Percentiles rank a stretch among this genome's conserved stretches.
Evolutionary conservation across 2,329 filamentous ascomycete species (phyloP).

Genomic region (Epichloe brachyelytri): DNA sequence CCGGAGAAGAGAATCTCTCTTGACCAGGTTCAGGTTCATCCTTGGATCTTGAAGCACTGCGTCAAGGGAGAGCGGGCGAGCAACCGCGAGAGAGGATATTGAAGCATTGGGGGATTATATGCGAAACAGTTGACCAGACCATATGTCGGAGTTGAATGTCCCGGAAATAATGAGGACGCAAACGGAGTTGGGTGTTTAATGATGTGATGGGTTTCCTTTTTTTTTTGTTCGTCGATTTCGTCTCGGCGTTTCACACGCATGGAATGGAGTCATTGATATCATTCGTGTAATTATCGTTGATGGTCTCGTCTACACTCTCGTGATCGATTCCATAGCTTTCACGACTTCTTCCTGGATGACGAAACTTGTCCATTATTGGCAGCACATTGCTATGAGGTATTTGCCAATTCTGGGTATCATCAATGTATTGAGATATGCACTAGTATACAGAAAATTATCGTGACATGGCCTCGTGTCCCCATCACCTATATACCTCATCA

Average conservation of each 20-base stretch:
- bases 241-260: slow-evolving; percentile 15
- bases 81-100: slow-evolving; percentile 33
- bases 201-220: background rate
- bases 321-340: background rate
- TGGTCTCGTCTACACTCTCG: background rate
- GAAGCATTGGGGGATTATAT: slow-evolving; percentile 6
- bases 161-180: slow-evolving; percentile 1
- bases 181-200: slow-evolving; percentile 7
- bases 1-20: slow-evolving; percentile 87
- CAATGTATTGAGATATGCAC: background rate
- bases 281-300: slow-evolving; percentile 6
- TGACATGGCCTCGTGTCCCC: background rate
- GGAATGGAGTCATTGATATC: slow-evolving; percentile 13
- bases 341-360: background rate
- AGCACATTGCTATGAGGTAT: background rate
- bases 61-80: slow-evolving; percentile 45
- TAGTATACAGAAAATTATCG: slow-evolving; percentile 2
- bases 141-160: slow-evolving; percentile 2
- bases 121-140: slow-evolving; percentile 8
- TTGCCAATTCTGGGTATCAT: background rate
- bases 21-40: slow-evolving; percentile 77
- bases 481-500: slow-evolving; percentile 81
- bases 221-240: background rate
- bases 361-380: background rate
- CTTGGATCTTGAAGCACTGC: slow-evolving; percentile 96